Conservation (phyloP, 2,329 filamentous ascomycete species). For the Pseudocercospora pini-densiflorae region DNA sequence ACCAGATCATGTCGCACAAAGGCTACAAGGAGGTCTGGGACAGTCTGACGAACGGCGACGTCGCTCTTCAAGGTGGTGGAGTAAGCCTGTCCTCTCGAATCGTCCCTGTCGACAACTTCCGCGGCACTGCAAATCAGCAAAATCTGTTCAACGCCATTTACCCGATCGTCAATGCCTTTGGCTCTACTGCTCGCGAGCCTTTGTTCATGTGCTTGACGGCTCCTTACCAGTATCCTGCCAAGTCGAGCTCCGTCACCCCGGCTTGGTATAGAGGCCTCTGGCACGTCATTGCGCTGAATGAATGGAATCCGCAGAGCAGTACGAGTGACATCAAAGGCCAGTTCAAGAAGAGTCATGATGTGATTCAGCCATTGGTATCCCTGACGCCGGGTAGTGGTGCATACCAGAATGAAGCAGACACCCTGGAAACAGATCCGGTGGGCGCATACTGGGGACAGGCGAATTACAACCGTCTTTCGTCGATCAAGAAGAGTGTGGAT, state of each 20-base stretch:
- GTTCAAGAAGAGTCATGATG: conserved; percentile 11
- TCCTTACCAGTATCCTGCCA: conserved; percentile 23
- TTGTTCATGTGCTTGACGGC: conserved; percentile 22
- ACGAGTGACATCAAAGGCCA: not conserved
- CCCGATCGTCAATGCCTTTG: conserved; percentile 11
- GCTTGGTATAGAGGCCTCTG: conserved; percentile 22
- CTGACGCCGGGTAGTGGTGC: conserved; percentile 27
- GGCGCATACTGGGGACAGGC: conserved; percentile 27
- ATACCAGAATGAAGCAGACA: conserved; percentile 34
- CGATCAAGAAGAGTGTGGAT: conserved; percentile 31
- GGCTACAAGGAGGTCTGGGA: conserved; percentile 8
- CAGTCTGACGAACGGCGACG: conserved; percentile 1
- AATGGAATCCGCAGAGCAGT: conserved; percentile 8
- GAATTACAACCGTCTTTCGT: conserved; percentile 29
- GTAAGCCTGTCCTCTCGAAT: conserved; percentile 23
- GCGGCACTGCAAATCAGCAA: conserved; percentile 13
- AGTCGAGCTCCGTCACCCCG: conserved; percentile 27
- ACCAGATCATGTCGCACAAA: conserved; percentile 3
- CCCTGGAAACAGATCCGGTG: conserved; percentile 25
- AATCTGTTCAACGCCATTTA: conserved; percentile 14
- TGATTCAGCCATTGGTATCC: conserved; percentile 1
- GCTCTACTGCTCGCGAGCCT: conserved; percentile 1
- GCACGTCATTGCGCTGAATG: conserved; percentile 15
- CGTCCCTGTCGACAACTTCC: conserved; percentile 21
- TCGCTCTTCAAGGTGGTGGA: conserved; percentile 20